A percentile compares a stretch with the other conserved stretches of the same genome.
phyloP scores from a whole-genome alignment of 495 filamentous ascomycete genomes.

The Aspergillus wentii region DNA sequence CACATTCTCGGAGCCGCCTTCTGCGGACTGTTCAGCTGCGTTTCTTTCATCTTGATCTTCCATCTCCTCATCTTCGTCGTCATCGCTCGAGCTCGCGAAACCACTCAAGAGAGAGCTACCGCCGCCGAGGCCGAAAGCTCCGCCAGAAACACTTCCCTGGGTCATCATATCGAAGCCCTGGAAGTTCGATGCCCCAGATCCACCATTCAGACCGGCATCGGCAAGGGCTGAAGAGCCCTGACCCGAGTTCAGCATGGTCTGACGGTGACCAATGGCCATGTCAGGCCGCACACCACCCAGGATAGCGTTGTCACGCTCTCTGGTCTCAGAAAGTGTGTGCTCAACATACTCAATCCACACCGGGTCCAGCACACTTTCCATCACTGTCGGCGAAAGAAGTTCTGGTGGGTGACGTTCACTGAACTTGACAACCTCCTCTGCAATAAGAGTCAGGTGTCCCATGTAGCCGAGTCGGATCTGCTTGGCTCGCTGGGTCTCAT shows the following conservation, averaged over 20 bases:
- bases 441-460: slow-evolving; percentile 95
- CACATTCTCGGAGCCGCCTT: slow-evolving; percentile 58
- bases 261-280: slow-evolving; percentile 64
- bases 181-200: slow-evolving; percentile 49
- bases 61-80: slow-evolving; percentile 96
- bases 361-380: slow-evolving; percentile 80
- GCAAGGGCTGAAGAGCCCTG: slow-evolving; percentile 68
- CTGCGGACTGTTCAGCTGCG: slow-evolving; percentile 23
- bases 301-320: slow-evolving; percentile 96
- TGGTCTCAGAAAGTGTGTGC: slow-evolving; percentile 84
- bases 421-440: slow-evolving; percentile 98
- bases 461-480: slow-evolving; percentile 97
- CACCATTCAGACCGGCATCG: slow-evolving; percentile 65
- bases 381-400: slow-evolving; percentile 72
- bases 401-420: slow-evolving; percentile 91
- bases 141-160: slow-evolving; percentile 57
- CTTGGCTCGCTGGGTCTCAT: slow-evolving; percentile 71
- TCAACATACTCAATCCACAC: slow-evolving; percentile 97
- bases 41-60: slow-evolving; percentile 72
- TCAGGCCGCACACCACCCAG: slow-evolving; percentile 95
- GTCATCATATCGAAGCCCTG: slow-evolving; percentile 75
- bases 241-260: slow-evolving; percentile 57
- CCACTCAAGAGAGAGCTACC: slow-evolving; percentile 75
- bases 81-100: slow-evolving; percentile 94
- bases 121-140: slow-evolving; percentile 56